Evolutionary conservation across 371 early-diverging fungal species (phyloP).

Genomic region (Mortierella sp.): DNA sequence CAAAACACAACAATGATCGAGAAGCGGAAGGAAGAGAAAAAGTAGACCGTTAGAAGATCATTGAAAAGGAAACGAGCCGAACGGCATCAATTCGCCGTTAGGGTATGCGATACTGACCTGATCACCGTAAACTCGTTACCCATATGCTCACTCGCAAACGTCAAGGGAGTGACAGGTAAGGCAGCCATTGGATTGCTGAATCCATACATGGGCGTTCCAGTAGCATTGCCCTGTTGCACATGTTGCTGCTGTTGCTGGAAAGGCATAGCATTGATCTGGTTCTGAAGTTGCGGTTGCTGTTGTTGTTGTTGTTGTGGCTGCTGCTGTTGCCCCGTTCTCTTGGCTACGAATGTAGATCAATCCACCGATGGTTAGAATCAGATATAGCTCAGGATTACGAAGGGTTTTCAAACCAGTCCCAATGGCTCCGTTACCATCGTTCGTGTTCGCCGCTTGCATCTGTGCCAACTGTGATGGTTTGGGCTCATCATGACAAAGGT

Average conservation of each 20-base stretch:
- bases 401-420: not conserved
- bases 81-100: too few species aligned
- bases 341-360: not conserved
- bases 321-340: slow-evolving; percentile 7
- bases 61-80: not conserved
- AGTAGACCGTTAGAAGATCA: not conserved
- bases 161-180: slow-evolving; percentile 61
- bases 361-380: too few species aligned
- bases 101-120: too few species aligned
- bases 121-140: slow-evolving; percentile 86
- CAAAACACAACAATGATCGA: not conserved
- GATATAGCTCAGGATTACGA: not conserved
- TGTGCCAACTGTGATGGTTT: slow-evolving; percentile 51
- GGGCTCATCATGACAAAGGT: slow-evolving; percentile 90
- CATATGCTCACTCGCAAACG: slow-evolving; percentile 83
- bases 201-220: slow-evolving; percentile 11
- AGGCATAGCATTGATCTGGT: slow-evolving; percentile 4
- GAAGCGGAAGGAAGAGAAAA: slow-evolving; percentile 1
- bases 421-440: not conserved
- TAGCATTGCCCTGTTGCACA: slow-evolving; percentile 4
- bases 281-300: slow-evolving; percentile 8
- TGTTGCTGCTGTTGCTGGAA: slow-evolving; percentile 13
- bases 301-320: slow-evolving; percentile 43
- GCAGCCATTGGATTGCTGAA: slow-evolving; percentile 35
- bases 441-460: not conserved